A percentile compares a stretch with the other conserved stretches of the same genome.
Conservation (phyloP, 805 yeast genomes). For the Saturnispora besseyi region DNA sequence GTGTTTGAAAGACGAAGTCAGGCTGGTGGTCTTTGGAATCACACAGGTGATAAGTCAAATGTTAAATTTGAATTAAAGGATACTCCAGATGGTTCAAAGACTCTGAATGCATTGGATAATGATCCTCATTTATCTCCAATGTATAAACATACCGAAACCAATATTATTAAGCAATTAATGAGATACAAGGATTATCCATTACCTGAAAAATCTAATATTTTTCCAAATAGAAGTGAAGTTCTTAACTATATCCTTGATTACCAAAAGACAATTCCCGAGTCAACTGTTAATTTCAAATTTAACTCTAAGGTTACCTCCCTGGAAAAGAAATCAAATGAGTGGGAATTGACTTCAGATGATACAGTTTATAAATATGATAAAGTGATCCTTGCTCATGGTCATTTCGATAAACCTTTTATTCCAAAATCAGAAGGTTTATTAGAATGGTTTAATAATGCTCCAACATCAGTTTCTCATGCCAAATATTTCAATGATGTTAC, state of each 20-base stretch:
- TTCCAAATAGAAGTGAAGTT: constrained; percentile 56
- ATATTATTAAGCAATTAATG: constrained; percentile 27
- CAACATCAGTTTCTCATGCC: constrained; percentile 34
- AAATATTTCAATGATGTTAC: constrained; percentile 32
- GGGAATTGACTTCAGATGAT: constrained; percentile 20
- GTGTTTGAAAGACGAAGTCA: constrained; percentile 25
- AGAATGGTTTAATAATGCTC: constrained; percentile 26
- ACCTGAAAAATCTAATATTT: constrained; percentile 36
- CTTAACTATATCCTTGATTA: constrained; percentile 51
- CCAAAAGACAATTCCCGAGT: constrained; percentile 32
- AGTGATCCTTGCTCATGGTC: constrained; percentile 39
- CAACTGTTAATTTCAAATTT: constrained; percentile 26
- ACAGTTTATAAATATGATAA: constrained; percentile 23
- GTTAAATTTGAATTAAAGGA: constrained; percentile 15
- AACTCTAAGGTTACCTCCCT: constrained; percentile 41
- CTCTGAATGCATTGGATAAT: constrained; percentile 14
- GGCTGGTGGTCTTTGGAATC: constrained; percentile 30
- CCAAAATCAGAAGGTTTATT: constrained; percentile 35
- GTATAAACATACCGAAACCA: constrained; percentile 29
- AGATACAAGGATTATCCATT: constrained; percentile 24
- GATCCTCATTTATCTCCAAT: constrained; percentile 25
- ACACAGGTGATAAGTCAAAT: constrained; percentile 22
- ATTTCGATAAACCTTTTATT: constrained; percentile 38
- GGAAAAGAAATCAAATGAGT: constrained; percentile 21
- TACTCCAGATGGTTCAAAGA: constrained; percentile 11